Conservation (phyloP, 257 asterid species). For the Verbascum thapsus region DNA sequence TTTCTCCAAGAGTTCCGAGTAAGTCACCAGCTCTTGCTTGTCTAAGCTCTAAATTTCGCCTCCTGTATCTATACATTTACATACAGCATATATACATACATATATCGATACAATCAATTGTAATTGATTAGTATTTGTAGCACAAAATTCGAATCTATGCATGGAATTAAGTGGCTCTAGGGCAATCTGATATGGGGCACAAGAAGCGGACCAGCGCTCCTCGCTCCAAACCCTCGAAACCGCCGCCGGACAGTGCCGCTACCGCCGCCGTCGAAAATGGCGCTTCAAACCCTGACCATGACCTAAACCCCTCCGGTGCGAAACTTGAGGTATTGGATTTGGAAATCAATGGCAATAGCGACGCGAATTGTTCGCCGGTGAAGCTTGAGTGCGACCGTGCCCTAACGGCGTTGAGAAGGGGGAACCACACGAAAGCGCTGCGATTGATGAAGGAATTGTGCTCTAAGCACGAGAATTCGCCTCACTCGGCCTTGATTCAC, state of each 20-base stretch:
- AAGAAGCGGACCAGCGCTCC: conserved; percentile 50
- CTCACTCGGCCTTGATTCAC: conserved; percentile 51
- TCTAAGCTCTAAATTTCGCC: too few species aligned
- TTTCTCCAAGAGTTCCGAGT: conserved; percentile 30
- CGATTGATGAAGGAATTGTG: conserved; percentile 69
- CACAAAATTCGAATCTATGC: conserved; percentile 34
- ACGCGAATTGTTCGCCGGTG: conserved; percentile 35
- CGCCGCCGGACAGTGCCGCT: not conserved
- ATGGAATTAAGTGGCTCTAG: conserved; percentile 34
- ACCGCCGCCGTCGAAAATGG: conserved; percentile 19
- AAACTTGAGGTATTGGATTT: conserved; percentile 27
- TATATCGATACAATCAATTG: conserved; percentile 21
- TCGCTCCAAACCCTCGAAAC: conserved; percentile 48
- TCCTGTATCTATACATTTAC: conserved; percentile 13
- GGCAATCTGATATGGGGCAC: conserved; percentile 44
- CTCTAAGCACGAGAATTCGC: conserved; percentile 48
- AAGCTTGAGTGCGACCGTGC: conserved; percentile 64
- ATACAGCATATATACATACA: not conserved
- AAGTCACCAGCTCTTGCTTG: conserved; percentile 31
- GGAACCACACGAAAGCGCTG: conserved; percentile 67
- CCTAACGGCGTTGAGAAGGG: conserved; percentile 59
- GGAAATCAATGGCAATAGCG: conserved; percentile 11
- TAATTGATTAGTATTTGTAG: too few species aligned
- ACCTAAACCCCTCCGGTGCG: conserved; percentile 4
- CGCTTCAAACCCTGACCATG: conserved; percentile 20